Base-by-base conservation (phyloP, 1,284 basidiomycete genomes). In the Sanghuangporus sanghuang region DNA sequence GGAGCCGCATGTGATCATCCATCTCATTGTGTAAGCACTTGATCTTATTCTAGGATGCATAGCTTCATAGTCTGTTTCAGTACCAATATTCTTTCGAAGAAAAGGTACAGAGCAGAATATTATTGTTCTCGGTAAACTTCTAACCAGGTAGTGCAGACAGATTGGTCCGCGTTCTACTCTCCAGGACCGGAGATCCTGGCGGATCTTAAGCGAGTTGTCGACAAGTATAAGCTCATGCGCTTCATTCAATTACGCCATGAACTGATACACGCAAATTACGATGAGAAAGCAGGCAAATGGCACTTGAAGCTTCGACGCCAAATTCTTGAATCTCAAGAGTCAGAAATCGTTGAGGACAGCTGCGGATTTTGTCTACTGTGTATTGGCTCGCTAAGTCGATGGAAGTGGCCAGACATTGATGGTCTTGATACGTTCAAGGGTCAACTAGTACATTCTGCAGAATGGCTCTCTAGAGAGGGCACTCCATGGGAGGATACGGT, bases 101-200 rank as follows among this genome's bases (percentile, higher is more conserved):
- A 14, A 85, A 85, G 66, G 82, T 76, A 67, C 59, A 72, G 38
- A 1, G 16, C 8, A 46, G 44, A 46, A 2, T 46, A 7, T 6
- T 46, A 7, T 2, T n/a, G 44, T 46, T n/a, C 6, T 14, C 5
- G 23, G 23, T 32, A 35, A 36, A 23, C 40, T 6, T n/a, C 16
- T 32, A 32, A 38, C 46, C 27, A 32, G 27, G 27, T 5, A 12
- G 16, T 18, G 5, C 48, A 85, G 81, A 77, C 77, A 14, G 75
- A 85, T 67, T 86, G 85, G 85, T 84, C 83, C 6, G 70, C 78
- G 12, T 86, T 85, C 72, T 87, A 85, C 66, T 79, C 84, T 1
- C 75, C 81, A 3, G 84, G 85, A 0, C 73, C 78, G 3, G 85
- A 88, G 71, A 86, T 87, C 49, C 79, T 74, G 38, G 70, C 71